These are phyloP conservation scores for Cyclotella sp. DNA, from an alignment of 108 stramenopile species.

Conservation along the genomic window DNA sequence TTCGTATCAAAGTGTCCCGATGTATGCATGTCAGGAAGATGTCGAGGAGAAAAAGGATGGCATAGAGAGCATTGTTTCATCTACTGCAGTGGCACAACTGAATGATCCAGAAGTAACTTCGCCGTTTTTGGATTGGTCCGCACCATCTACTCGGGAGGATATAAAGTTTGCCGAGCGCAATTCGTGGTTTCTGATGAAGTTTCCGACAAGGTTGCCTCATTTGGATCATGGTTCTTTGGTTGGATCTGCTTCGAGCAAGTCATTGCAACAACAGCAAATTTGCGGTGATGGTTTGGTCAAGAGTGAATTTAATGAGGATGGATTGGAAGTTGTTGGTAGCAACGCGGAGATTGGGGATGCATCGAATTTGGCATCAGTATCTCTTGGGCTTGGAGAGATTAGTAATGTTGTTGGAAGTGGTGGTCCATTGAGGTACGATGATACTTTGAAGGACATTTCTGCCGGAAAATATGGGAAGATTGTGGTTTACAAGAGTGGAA, in stretches of 20 bases:
- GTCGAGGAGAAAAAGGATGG: conserved; percentile 41
- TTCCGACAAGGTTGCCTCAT: conserved; percentile 55
- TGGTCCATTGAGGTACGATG: conserved; percentile 64
- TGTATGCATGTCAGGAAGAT: conserved; percentile 49
- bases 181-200: conserved; percentile 58
- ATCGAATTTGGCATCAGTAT: conserved; percentile 4
- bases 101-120: conserved; percentile 42
- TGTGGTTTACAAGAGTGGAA: conserved; percentile 82
- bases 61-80: conserved; percentile 12
- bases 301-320: conserved; percentile 36
- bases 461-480: conserved; percentile 82
- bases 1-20: conserved; percentile 23
- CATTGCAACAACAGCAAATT: neutral
- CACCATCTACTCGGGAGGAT: conserved; percentile 13
- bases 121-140: conserved; percentile 50
- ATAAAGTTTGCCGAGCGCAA: conserved; percentile 23
- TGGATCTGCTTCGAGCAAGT: neutral
- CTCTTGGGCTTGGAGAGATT: neutral
- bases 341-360: conserved; percentile 10
- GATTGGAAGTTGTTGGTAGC: conserved; percentile 37
- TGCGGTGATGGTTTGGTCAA: conserved; percentile 25
- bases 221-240: conserved; percentile 30
- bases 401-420: neutral
- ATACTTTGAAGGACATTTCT: conserved; percentile 59
- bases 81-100: conserved; percentile 3